Evolutionary conservation across 768 basidiomycete species (phyloP), one percentile per base, ranked within the genome.

Genomic region (Phaffia australis): DNA sequence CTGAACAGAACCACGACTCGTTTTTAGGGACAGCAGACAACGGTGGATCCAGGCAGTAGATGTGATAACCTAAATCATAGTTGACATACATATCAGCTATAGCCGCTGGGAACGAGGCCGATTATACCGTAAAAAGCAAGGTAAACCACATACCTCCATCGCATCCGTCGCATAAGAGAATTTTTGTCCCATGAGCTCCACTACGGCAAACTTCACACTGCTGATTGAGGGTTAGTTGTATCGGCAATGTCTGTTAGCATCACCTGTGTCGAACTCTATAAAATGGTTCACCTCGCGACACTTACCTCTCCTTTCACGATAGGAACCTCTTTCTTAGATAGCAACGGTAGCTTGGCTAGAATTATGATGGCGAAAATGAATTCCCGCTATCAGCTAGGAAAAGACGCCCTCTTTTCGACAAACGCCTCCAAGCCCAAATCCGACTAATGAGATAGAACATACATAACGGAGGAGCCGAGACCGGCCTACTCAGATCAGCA

Each of bases 1-100:
- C 85, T 71, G 87, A 87, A 76, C 95, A 99, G 74, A 85, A 97
- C 94, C 94, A 99, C 70, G 94, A 86, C 50, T 92, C 90, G 73
- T 87, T 88, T 16, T 74, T 69, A 1, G 95, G 95, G 64, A 99
- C 88, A 1, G 81, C 78, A 11, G 81, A 78, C 62, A 98, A 79
- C 23, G 93, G 93, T 16, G 95, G 95, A 73, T 91, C 87, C 66
- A 99, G 85, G 75, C 95, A 99, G 76, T 88, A 91, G 79, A 88
- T 95, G 77, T 99, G 95, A 78, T 90, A 99, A 4, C 94, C 90
- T 93, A 69, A 4, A 7, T 15, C 7, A 1, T 1, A 7, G 23
- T 21, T 42, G 4, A 23, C 67, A 65, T 4, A 42, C 11, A 42
- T 42, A 11, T 42, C 35, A 42, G 35, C 35, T 42, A 42, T 42